These are phyloP conservation scores for Talaromyces atroroseus DNA, from an alignment of 2,329 filamentous ascomycete species.

Conservation along the genomic window DNA sequence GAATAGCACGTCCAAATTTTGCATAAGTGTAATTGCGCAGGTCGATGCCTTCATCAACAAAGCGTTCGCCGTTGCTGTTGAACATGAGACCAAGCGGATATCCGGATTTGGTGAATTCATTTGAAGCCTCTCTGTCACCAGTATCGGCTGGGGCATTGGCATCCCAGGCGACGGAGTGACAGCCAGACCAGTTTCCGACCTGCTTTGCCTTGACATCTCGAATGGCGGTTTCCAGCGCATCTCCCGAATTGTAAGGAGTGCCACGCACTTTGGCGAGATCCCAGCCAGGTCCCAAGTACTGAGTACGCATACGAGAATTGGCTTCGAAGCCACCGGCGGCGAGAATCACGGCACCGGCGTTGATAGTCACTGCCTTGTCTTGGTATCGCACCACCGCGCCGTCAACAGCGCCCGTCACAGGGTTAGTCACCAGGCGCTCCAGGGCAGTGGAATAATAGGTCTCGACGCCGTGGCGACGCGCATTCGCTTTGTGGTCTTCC, in stretches of 20 bases:
- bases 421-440: conserved; percentile 21
- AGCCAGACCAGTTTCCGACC: conserved; percentile 59
- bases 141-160: conserved; percentile 51
- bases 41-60: conserved; percentile 63
- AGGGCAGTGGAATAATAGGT: conserved; percentile 46
- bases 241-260: conserved; percentile 60
- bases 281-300: conserved; percentile 57
- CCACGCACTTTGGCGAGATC: conserved; percentile 58
- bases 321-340: conserved; percentile 60
- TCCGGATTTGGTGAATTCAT: conserved; percentile 64
- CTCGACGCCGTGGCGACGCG: conserved; percentile 38
- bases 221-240: conserved; percentile 51
- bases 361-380: conserved; percentile 16
- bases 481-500: conserved; percentile 43
- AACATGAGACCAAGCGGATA: conserved; percentile 63
- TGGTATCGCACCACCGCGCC: conserved; percentile 19
- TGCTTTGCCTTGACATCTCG: conserved; percentile 47
- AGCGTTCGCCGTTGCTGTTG: conserved; percentile 54
- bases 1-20: conserved; percentile 57
- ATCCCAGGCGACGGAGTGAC: conserved; percentile 62
- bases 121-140: conserved; percentile 56
- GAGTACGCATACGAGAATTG: conserved; percentile 51
- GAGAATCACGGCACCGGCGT: conserved; percentile 22
- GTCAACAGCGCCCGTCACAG: conserved; percentile 16
- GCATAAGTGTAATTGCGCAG: conserved; percentile 64